phyloP scores from a whole-genome alignment of 345 rosid species.

The Pelargonium nanum region DNA sequence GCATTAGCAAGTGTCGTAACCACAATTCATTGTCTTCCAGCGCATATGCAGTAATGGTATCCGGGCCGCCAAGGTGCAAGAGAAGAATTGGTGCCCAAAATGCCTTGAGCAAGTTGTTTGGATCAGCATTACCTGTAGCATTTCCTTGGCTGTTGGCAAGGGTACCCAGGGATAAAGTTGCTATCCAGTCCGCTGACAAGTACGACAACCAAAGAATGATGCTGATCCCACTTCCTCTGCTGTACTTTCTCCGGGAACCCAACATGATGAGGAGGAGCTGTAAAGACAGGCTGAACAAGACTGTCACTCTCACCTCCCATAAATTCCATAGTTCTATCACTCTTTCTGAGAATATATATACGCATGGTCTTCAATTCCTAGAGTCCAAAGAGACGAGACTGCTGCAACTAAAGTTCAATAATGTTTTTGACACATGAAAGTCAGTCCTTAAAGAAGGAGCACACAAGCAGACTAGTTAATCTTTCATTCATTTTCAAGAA shows the following conservation, averaged over 20 bases:
- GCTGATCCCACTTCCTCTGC: background rate
- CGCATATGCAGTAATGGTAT: conserved; percentile 12
- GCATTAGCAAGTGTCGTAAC: conserved; percentile 18
- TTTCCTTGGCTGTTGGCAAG: background rate
- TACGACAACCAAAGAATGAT: conserved; percentile 10
- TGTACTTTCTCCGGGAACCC: conserved; percentile 11
- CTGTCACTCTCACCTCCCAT: conserved; percentile 12
- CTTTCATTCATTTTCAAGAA: too few species aligned
- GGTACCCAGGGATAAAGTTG: conserved; percentile 13
- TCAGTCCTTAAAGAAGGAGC: too few species aligned
- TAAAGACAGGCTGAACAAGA: conserved; percentile 13
- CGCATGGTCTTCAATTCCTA: background rate
- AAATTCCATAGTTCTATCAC: conserved; percentile 11
- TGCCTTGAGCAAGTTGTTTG: background rate
- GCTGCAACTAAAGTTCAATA: background rate
- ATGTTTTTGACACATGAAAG: too few species aligned
- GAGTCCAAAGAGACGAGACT: background rate
- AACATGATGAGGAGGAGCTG: conserved; percentile 10
- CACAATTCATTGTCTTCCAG: conserved; percentile 10
- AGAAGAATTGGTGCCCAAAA: conserved; percentile 35
- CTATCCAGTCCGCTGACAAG: conserved; percentile 16
- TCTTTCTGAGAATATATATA: background rate
- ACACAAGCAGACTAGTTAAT: too few species aligned
- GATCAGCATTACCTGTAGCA: background rate
- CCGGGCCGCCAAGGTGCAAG: conserved; percentile 36